A percentile compares a stretch with the other conserved stretches of the same genome.
Conservation (phyloP, 495 filamentous ascomycete species). For the Tirmania nivea region DNA sequence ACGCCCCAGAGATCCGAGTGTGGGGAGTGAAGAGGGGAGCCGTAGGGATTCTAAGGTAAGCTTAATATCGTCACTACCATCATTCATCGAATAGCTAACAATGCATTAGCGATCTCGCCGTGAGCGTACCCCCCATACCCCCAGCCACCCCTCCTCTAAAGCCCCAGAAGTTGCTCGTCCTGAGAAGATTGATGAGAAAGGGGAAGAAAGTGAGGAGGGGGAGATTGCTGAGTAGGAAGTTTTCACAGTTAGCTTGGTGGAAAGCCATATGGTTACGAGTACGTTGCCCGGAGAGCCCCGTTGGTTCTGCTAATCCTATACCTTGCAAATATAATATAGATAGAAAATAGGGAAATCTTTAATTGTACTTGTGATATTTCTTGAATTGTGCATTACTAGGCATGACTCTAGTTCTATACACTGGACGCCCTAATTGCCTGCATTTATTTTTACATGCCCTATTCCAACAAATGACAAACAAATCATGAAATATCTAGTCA, state of each 20-base stretch:
- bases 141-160: slow-evolving; percentile 19
- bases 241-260: neutral
- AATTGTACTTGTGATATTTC: neutral
- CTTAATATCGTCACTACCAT: neutral
- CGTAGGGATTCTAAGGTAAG: slow-evolving; percentile 35
- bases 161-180: slow-evolving; percentile 13
- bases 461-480: too few species aligned
- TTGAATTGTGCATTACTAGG: too few species aligned
- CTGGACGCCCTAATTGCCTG: too few species aligned
- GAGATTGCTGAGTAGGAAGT: slow-evolving; percentile 83
- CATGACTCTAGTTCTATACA: too few species aligned
- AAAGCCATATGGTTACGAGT: neutral
- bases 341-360: neutral
- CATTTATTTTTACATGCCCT: too few species aligned
- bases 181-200: slow-evolving; percentile 17
- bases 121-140: slow-evolving; percentile 33
- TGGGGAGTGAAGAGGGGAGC: slow-evolving; percentile 43
- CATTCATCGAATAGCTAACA: slow-evolving; percentile 5
- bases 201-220: slow-evolving; percentile 73
- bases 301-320: neutral
- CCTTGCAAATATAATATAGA: neutral
- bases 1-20: slow-evolving; percentile 49
- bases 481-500: too few species aligned
- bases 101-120: slow-evolving; percentile 34
- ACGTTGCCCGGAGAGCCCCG: neutral